Percentiles rank a stretch among this genome's conserved stretches.
phyloP scores from a whole-genome alignment of 78 protist genomes.

The Dictyostelium brefeldianum region DNA sequence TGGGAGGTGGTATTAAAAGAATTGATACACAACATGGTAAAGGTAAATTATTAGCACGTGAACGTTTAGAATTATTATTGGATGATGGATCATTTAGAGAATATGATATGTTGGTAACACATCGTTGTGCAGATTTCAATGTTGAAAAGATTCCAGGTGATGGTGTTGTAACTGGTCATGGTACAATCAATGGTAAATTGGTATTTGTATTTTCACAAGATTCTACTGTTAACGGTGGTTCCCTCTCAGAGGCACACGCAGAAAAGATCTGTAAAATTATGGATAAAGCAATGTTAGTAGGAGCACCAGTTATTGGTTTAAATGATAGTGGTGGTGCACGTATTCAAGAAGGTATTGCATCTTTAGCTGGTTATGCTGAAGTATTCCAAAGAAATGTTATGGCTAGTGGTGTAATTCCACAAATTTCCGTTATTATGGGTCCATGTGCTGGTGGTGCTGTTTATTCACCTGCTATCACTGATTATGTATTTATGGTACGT shows the following conservation, averaged over 20 bases:
- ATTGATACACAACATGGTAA: constrained; percentile 78
- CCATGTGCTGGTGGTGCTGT: constrained; percentile 99
- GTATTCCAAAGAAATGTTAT: constrained; percentile 95
- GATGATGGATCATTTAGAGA: constrained; percentile 96
- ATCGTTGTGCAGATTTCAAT: constrained; percentile 96
- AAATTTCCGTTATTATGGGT: constrained; percentile 97
- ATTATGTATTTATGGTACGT: constrained; percentile 96
- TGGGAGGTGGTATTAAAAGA: constrained; percentile 81
- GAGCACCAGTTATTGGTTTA: constrained; percentile 98
- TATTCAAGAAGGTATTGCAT: constrained; percentile 98
- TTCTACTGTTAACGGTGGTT: constrained; percentile 98
- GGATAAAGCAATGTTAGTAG: constrained; percentile 98
- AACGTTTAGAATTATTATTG: constrained; percentile 94
- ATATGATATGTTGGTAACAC: constrained; percentile 93
- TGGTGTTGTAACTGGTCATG: constrained; percentile 98
- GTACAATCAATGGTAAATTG: constrained; percentile 96
- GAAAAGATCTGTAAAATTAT: constrained; percentile 98
- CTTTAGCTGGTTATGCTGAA: constrained; percentile 98
- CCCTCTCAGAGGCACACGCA: constrained; percentile 97
- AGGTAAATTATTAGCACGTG: constrained; percentile 98
- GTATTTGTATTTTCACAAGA: constrained; percentile 98
- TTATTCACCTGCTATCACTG: constrained; percentile 99
- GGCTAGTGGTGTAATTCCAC: constrained; percentile 98
- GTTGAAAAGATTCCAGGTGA: constrained; percentile 96
- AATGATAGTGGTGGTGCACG: constrained; percentile 99